Base-by-base conservation (phyloP, 768 basidiomycete genomes). In the Pisolithus albus region DNA sequence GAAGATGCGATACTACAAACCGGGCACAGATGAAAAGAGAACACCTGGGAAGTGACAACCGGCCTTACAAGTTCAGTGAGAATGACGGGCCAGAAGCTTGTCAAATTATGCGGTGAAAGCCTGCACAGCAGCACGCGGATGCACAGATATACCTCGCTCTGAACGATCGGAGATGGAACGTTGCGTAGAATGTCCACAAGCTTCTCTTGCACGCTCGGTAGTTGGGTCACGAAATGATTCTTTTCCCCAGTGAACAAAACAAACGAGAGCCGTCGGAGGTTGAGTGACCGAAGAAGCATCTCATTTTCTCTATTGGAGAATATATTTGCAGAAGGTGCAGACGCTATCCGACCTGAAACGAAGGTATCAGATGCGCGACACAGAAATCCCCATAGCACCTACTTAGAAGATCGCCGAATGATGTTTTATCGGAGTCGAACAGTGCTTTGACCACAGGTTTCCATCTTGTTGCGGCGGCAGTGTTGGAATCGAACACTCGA, bases 291-390 rank as follows among this genome's bases (percentile, higher is more conserved):
- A 24, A 86, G 71, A 0, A 92, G 71, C 80, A 88, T 94, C 70
- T 99, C 96, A 50, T 92, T 89, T 64, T 98, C 96, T 43, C 88
- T 76, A 62, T 92, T 98, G 28, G 92, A 86, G 68, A 99, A 99
- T 50, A 99, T 96, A 61, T 96, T 98, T 18, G 92, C 85, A 0
- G 94, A 95, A 1, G 96, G 86, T 0, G 84, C 82, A 2, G 88
- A 83, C 1, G 88, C 83, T 48, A 95, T 81, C 71, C 80, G 81
- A 64, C 83, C 95, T 77, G 6, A 37, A 4, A 47, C 30, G n/a
- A 30, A n/a, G 19, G 32, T 67, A 65, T 59, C 65, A 68, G 53
- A 69, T 65, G n/a, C 51, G 50, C 39, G 64, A 64, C 50, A 69
- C 59, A 16, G 71, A 52, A 11, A 63, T 59, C 24, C 62, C 63